Conservation (phyloP, 352 stramenopile species). For the Thalassiosira hispida region DNA sequence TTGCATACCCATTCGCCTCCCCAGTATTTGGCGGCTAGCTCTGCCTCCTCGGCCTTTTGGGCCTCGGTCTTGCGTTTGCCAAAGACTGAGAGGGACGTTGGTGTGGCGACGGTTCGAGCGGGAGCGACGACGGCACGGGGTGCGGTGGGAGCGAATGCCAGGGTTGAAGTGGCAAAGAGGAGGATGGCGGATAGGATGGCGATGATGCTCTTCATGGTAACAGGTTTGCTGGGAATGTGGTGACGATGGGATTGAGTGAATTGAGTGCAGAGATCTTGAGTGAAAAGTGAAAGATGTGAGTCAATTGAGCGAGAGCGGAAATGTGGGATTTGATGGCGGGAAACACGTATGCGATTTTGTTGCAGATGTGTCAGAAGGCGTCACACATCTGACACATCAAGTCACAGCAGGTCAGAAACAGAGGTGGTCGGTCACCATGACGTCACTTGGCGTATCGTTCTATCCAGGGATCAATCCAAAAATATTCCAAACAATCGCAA, state of each 20-base stretch:
- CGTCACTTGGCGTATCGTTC: too few species aligned
- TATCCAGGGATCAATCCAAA: too few species aligned
- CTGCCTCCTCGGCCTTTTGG: slow-evolving; percentile 67
- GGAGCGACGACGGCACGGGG: slow-evolving; percentile 6
- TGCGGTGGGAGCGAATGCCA: slow-evolving; percentile 37
- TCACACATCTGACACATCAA: too few species aligned
- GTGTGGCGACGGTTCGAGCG: slow-evolving; percentile 14
- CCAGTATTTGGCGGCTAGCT: slow-evolving; percentile 73
- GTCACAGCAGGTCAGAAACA: too few species aligned
- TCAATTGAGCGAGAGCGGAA: too few species aligned
- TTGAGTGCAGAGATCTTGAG: not conserved
- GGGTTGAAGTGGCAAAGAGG: slow-evolving; percentile 26
- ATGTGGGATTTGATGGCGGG: too few species aligned
- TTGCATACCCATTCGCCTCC: slow-evolving; percentile 86
- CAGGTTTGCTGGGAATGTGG: not conserved
- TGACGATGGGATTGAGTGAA: not conserved
- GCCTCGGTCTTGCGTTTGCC: slow-evolving; percentile 76
- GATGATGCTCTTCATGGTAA: slow-evolving; percentile 50
- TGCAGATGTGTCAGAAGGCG: too few species aligned
- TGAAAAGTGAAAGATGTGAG: too few species aligned
- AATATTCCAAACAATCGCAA: too few species aligned
- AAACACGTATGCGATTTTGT: too few species aligned
- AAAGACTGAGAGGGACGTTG: slow-evolving; percentile 76
- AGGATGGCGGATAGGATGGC: slow-evolving; percentile 44
- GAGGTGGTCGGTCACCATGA: too few species aligned